These are phyloP conservation scores for Exophiala xenobiotica DNA, from an alignment of 2,329 filamentous ascomycete species.

Conservation along the genomic window DNA sequence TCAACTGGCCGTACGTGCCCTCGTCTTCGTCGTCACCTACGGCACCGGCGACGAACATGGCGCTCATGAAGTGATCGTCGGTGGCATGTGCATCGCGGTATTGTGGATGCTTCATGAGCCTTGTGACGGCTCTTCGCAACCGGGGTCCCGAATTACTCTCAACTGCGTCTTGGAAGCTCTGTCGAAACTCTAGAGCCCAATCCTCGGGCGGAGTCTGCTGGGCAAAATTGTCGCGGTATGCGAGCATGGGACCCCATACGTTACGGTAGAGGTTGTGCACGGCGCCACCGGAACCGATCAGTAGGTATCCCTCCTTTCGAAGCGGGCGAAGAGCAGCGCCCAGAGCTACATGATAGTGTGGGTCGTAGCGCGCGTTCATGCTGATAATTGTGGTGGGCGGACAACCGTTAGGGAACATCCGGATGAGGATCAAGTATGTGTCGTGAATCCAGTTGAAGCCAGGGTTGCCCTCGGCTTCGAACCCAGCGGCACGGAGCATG, in stretches of 20 bases:
- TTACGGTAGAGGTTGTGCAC: constrained; percentile 72
- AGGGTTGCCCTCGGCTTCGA: constrained; percentile 54
- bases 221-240: constrained; percentile 61
- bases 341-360: neutral
- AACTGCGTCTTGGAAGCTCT: constrained; percentile 62
- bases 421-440: constrained; percentile 66
- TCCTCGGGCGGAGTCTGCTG: constrained; percentile 58
- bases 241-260: constrained; percentile 63
- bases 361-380: neutral
- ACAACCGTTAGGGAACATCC: neutral
- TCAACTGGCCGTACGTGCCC: constrained; percentile 43
- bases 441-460: constrained; percentile 72
- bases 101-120: constrained; percentile 66
- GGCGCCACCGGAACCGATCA: constrained; percentile 30
- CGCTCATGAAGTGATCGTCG: constrained; percentile 68
- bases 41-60: constrained; percentile 60
- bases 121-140: constrained; percentile 55
- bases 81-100: constrained; percentile 67
- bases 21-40: constrained; percentile 37
- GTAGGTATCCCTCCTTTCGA: neutral
- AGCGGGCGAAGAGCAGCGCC: neutral
- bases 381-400: neutral
- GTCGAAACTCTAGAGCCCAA: constrained; percentile 64
- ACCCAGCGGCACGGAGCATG: constrained; percentile 52
- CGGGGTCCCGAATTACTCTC: constrained; percentile 54